These are phyloP conservation scores for Penicillium griseofulvum DNA, from an alignment of 2,329 filamentous ascomycete genomes.

Conservation along the genomic window DNA sequence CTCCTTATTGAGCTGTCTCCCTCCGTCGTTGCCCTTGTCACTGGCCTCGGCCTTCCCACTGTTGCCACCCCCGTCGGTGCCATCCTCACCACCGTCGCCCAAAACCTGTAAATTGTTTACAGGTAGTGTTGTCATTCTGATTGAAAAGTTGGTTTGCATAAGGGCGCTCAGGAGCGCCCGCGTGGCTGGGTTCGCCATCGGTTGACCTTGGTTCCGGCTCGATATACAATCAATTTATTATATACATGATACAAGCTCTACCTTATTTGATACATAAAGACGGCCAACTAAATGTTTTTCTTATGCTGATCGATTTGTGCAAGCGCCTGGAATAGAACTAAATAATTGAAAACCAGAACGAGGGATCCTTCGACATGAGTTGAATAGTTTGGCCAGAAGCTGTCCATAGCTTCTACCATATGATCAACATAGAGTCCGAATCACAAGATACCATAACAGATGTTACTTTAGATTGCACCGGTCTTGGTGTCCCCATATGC, in stretches of 20 bases:
- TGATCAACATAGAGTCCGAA: not conserved
- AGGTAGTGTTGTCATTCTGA: not conserved
- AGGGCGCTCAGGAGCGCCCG: too few relatives aligned
- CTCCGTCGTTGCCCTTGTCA: constrained; percentile 23
- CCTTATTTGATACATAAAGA: not conserved
- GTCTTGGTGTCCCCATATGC: not conserved
- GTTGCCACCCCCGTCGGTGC: constrained; percentile 29
- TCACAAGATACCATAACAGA: not conserved
- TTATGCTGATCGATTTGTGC: not conserved
- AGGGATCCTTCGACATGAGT: not conserved
- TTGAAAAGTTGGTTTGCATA: not conserved
- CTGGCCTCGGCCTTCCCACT: constrained; percentile 27
- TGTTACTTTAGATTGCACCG: not conserved
- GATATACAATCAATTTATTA: not conserved
- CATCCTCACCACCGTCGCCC: constrained; percentile 27
- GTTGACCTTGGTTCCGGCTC: not conserved
- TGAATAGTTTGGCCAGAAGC: too few relatives aligned
- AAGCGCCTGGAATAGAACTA: not conserved
- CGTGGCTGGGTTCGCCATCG: not conserved
- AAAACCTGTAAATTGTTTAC: constrained; percentile 25
- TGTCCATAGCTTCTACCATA: not conserved
- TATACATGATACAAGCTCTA: not conserved
- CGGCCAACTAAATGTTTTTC: not conserved
- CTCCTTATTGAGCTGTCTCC: constrained; percentile 31
- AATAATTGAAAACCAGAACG: not conserved